Evolutionary conservation across 805 yeast genomes (phyloP).

Genomic region (Brettanomyces bruxellensis): DNA sequence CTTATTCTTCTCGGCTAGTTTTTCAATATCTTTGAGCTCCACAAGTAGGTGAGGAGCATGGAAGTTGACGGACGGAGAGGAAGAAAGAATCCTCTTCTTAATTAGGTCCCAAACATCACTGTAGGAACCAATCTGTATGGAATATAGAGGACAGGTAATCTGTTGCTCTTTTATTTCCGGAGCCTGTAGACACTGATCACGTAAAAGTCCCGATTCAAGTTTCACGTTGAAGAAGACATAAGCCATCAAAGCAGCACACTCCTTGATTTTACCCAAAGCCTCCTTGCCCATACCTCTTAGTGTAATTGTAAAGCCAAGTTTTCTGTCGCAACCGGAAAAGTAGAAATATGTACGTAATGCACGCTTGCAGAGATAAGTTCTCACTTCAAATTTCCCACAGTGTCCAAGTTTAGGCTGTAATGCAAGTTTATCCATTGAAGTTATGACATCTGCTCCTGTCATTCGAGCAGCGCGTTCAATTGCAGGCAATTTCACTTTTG

Average conservation of each 20-base stretch:
- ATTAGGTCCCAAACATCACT: constrained; percentile 25
- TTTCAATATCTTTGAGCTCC: constrained; percentile 16
- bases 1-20: constrained; percentile 21
- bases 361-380: constrained; percentile 49
- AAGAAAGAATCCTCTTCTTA: constrained; percentile 51
- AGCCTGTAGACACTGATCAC: constrained; percentile 56
- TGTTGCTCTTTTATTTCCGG: constrained; percentile 24
- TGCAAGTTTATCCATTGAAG: constrained; percentile 78
- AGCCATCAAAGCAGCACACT: constrained; percentile 71
- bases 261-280: constrained; percentile 56
- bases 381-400: constrained; percentile 66
- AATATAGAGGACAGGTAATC: constrained; percentile 10
- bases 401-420: constrained; percentile 63
- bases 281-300: constrained; percentile 72
- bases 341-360: constrained; percentile 64
- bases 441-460: constrained; percentile 77
- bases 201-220: constrained; percentile 66
- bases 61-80: constrained; percentile 79
- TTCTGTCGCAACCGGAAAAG: constrained; percentile 65
- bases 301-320: constrained; percentile 76
- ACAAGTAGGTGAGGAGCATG: constrained; percentile 42
- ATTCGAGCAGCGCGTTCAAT: constrained; percentile 69
- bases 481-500: constrained; percentile 73
- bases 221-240: constrained; percentile 71
- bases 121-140: constrained; percentile 16